These are phyloP conservation scores for Pisolithus tinctorius DNA, from an alignment of 768 basidiomycete species.

Conservation along the genomic window DNA sequence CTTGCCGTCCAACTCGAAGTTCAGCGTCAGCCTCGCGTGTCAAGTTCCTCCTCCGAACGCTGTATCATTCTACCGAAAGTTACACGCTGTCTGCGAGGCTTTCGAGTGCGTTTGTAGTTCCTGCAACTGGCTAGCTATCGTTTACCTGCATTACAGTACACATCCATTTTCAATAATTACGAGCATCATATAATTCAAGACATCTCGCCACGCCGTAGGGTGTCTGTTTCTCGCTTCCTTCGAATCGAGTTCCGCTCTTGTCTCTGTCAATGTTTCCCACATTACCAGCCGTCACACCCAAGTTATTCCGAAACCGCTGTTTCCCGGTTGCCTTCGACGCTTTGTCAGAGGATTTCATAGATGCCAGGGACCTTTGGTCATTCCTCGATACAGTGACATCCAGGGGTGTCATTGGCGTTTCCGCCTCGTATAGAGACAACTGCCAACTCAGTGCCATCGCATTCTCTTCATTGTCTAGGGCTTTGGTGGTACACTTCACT, in stretches of 20 bases:
- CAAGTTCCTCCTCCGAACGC: no score
- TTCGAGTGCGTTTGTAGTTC: neutral
- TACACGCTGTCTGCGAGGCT: no score
- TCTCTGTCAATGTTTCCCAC: no score
- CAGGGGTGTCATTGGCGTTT: slow-evolving; percentile 30
- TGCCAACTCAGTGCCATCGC: slow-evolving; percentile 33
- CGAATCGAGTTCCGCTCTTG: no score
- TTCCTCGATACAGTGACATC: slow-evolving; percentile 24
- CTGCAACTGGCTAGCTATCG: neutral
- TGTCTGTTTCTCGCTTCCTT: neutral
- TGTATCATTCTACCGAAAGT: no score
- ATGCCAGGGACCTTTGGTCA: slow-evolving; percentile 12
- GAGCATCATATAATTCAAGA: neutral
- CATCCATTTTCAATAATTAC: neutral
- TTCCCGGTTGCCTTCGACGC: slow-evolving; percentile 23
- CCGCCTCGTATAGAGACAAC: slow-evolving; percentile 34
- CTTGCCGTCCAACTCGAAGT: no score
- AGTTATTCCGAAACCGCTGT: neutral
- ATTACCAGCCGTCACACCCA: no score
- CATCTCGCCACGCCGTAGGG: neutral
- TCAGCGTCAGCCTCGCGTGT: no score
- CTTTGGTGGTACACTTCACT: slow-evolving; percentile 31
- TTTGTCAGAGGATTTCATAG: slow-evolving; percentile 12
- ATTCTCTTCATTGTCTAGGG: slow-evolving; percentile 30
- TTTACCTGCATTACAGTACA: neutral